Evolutionary conservation across 805 yeast genomes (phyloP).

Genomic region (Candida dajiaensis): DNA sequence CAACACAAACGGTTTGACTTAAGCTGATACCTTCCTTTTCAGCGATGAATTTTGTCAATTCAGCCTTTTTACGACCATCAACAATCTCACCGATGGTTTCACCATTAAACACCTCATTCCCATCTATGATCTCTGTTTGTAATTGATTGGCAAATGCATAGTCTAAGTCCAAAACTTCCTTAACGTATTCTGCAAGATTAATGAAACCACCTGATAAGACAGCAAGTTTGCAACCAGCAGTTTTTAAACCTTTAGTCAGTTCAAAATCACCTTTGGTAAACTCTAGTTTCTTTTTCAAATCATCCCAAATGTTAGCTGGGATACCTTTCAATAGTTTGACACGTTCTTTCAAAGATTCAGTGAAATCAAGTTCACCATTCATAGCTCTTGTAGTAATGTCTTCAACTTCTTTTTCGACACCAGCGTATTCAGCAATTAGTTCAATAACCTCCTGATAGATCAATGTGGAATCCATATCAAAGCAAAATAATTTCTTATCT

Average conservation of each 20-base stretch:
- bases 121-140: conserved; percentile 36
- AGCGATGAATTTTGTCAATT: conserved; percentile 58
- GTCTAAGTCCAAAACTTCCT: conserved; percentile 63
- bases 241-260: conserved; percentile 56
- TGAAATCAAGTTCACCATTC: conserved; percentile 95
- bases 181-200: conserved; percentile 77
- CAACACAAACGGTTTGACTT: conserved; percentile 68
- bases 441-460: conserved; percentile 97
- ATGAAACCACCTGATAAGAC: conserved; percentile 94
- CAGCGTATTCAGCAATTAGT: conserved; percentile 89
- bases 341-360: conserved; percentile 68
- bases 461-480: conserved; percentile 97
- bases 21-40: conserved; percentile 45
- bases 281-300: conserved; percentile 57
- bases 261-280: conserved; percentile 86
- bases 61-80: conserved; percentile 80
- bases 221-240: conserved; percentile 62
- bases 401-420: conserved; percentile 81
- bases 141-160: conserved; percentile 84
- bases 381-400: conserved; percentile 89
- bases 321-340: conserved; percentile 81
- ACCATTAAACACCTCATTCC: conserved; percentile 58
- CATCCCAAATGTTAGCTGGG: conserved; percentile 71
- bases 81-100: conserved; percentile 74
- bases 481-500: conserved; percentile 58